Percentiles rank a stretch among this genome's conserved stretches.
Conservation (phyloP, 305 asterid species). For the Striga hermonthica region DNA sequence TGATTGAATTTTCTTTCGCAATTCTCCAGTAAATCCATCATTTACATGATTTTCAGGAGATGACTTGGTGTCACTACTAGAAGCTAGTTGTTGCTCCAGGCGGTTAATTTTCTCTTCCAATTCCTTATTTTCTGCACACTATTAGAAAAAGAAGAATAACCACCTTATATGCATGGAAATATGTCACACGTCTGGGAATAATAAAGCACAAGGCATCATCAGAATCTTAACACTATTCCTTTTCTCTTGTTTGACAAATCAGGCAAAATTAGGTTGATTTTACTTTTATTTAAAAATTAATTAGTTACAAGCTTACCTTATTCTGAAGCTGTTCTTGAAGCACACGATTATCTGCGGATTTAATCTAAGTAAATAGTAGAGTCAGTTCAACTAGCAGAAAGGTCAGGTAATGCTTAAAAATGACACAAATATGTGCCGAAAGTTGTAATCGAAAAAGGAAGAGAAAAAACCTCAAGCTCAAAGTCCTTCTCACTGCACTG, state of each 20-base stretch:
- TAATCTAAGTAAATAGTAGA: conserved; percentile 41
- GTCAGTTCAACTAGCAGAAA: background rate
- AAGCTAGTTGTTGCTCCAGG: conserved; percentile 71
- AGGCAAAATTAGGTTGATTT: conserved; percentile 11
- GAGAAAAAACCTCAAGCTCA: conserved; percentile 80
- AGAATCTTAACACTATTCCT: background rate
- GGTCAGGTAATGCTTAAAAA: too few relatives aligned
- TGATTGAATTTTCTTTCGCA: conserved; percentile 67
- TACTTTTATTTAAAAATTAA: background rate
- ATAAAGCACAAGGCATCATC: background rate
- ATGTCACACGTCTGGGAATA: conserved; percentile 21
- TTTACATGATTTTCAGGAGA: conserved; percentile 47
- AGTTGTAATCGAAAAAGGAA: conserved; percentile 1
- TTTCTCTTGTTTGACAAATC: background rate
- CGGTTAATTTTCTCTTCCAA: conserved; percentile 54
- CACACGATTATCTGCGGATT: conserved; percentile 88
- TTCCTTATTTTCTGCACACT: conserved; percentile 79
- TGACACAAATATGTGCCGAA: too few relatives aligned
- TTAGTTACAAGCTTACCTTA: conserved; percentile 50
- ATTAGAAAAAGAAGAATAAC: conserved; percentile 33
- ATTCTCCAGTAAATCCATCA: conserved; percentile 61
- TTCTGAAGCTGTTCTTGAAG: conserved; percentile 92
- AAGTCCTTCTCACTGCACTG: conserved; percentile 88
- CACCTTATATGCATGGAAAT: conserved; percentile 9
- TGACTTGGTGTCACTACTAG: conserved; percentile 40